These are phyloP conservation scores for Mucor velutinosus DNA, from an alignment of 371 early-diverging fungal genomes.

Conservation along the genomic window DNA sequence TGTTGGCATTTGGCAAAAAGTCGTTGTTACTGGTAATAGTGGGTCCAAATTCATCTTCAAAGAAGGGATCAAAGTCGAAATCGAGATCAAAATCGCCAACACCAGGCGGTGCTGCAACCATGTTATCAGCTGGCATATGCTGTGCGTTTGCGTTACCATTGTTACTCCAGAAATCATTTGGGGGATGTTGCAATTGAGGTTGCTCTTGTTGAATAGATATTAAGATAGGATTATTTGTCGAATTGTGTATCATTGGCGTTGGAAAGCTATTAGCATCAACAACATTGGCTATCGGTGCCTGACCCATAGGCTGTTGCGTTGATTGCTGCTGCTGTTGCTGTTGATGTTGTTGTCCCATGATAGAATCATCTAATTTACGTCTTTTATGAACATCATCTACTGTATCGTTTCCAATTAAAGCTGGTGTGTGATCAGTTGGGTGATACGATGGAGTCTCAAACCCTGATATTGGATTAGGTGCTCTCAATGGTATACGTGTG, in stretches of 20 bases:
- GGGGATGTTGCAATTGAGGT: background rate
- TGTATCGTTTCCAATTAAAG: slow-evolving; percentile 2
- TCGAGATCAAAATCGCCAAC: slow-evolving; percentile 20
- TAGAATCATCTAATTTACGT: slow-evolving; percentile 6
- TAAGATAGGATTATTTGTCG: background rate
- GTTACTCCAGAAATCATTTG: slow-evolving; percentile 2
- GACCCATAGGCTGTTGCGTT: background rate
- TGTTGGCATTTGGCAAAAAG: slow-evolving; percentile 25
- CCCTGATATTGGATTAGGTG: slow-evolving; percentile 10
- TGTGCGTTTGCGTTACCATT: background rate
- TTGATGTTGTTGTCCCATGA: background rate
- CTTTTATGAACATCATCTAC: background rate
- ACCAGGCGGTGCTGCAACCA: background rate
- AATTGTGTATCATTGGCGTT: background rate
- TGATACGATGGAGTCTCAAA: slow-evolving; percentile 5
- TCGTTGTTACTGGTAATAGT: slow-evolving; percentile 17
- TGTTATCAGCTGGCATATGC: background rate
- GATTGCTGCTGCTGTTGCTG: background rate
- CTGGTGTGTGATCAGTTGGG: background rate
- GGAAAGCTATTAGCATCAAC: background rate
- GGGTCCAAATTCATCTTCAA: slow-evolving; percentile 38
- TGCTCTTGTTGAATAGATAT: slow-evolving; percentile 6
- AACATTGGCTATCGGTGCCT: slow-evolving; percentile 2
- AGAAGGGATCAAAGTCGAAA: slow-evolving; percentile 31
- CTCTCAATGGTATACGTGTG: slow-evolving; percentile 14